Percentiles rank a stretch among this genome's conserved stretches.
phyloP scores from a whole-genome alignment of 108 stramenopile genomes.

The Aureococcus anophagefferens region DNA sequence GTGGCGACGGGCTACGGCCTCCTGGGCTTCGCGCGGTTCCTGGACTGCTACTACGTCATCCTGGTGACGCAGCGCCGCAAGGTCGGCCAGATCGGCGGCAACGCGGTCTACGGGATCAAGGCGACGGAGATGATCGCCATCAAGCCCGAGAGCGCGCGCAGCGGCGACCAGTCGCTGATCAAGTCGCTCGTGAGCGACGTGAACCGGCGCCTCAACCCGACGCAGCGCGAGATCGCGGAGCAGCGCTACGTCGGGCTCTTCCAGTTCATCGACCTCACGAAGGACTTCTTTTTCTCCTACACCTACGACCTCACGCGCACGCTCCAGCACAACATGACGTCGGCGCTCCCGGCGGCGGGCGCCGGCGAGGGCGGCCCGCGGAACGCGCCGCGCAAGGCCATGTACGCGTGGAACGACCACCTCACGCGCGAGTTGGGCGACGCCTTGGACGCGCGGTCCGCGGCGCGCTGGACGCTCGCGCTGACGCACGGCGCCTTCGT shows the following conservation, averaged over 20 bases:
- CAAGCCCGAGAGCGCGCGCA: not conserved
- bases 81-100: conserved; percentile 87
- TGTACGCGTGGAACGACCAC: conserved; percentile 94
- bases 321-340: conserved; percentile 76
- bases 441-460: conserved; percentile 62
- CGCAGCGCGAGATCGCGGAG: conserved; percentile 75
- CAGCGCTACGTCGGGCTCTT: conserved; percentile 78
- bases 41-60: conserved; percentile 94
- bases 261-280: conserved; percentile 88
- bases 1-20: conserved; percentile 66
- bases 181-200: not conserved
- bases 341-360: not conserved
- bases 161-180: conserved; percentile 2
- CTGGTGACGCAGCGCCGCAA: conserved; percentile 84
- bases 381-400: conserved; percentile 57
- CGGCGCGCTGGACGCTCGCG: conserved; percentile 75
- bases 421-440: conserved; percentile 76
- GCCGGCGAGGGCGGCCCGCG: no score
- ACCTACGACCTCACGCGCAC: conserved; percentile 84
- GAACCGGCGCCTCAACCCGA: conserved; percentile 46
- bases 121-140: conserved; percentile 27
- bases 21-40: conserved; percentile 80
- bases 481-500: conserved; percentile 90
- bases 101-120: conserved; percentile 90
- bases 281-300: conserved; percentile 94